A percentile compares a stretch with the other conserved stretches of the same genome.
Evolutionary conservation across 208 protist genomes (phyloP).

Genomic region (Leishmania amazonensis): DNA sequence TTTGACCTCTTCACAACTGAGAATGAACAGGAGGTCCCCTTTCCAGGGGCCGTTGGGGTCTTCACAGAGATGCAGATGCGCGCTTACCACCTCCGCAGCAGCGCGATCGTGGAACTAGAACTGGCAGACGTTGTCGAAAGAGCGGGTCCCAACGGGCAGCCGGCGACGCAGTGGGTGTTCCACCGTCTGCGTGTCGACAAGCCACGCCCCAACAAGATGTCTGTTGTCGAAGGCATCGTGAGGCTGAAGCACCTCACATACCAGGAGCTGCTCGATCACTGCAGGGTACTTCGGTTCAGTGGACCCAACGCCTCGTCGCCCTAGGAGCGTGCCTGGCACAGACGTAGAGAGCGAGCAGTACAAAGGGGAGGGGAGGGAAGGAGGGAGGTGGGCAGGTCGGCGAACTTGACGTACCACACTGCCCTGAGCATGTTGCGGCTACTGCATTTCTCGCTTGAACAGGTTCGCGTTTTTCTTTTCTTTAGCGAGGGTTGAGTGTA

Average conservation of each 20-base stretch:
- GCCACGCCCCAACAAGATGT: slow-evolving; percentile 67
- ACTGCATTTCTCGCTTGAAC: not conserved
- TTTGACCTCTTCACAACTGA: slow-evolving; percentile 75
- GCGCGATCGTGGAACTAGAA: slow-evolving; percentile 65
- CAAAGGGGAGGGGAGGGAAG: not conserved
- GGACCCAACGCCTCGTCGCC: not conserved
- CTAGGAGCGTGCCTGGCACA: not conserved
- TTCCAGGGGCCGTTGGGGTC: slow-evolving; percentile 44
- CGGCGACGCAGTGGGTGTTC: slow-evolving; percentile 61
- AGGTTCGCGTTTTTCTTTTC: too few relatives aligned
- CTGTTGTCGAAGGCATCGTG: slow-evolving; percentile 73
- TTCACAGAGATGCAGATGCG: slow-evolving; percentile 55
- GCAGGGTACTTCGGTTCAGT: slow-evolving; percentile 28
- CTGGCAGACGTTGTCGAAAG: slow-evolving; percentile 18
- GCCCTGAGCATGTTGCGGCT: not conserved
- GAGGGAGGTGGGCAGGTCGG: too few relatives aligned
- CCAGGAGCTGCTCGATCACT: slow-evolving; percentile 53
- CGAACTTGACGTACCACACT: not conserved
- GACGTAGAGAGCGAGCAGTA: not conserved
- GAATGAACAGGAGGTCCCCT: slow-evolving; percentile 43
- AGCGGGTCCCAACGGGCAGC: slow-evolving; percentile 3
- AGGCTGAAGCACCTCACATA: slow-evolving; percentile 74
- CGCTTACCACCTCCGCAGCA: slow-evolving; percentile 51
- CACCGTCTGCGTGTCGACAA: slow-evolving; percentile 73
- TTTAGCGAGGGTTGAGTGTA: not conserved